These are phyloP conservation scores for Mucor ambiguus DNA, from an alignment of 371 early-diverging fungal genomes.

Conservation along the genomic window DNA sequence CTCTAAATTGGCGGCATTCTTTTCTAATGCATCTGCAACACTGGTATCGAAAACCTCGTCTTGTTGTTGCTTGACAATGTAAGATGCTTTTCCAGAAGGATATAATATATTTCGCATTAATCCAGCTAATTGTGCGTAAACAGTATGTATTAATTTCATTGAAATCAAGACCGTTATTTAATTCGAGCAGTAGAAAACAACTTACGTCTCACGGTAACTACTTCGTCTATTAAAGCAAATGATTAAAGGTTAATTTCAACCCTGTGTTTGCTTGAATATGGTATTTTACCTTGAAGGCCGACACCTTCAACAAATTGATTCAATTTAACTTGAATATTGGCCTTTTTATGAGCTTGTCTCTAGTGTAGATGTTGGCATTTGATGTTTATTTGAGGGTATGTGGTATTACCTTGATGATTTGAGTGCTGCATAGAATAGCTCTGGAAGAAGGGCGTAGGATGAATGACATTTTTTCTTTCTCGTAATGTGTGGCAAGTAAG, in stretches of 20 bases:
- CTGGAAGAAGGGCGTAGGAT: conserved; percentile 23
- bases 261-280: neutral
- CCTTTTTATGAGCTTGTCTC: conserved; percentile 52
- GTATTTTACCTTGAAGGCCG: conserved; percentile 40
- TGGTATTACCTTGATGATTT: conserved; percentile 15
- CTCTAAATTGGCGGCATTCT: neutral
- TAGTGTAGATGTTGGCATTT: neutral
- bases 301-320: conserved; percentile 47
- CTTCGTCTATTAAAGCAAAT: conserved; percentile 33
- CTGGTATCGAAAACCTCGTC: neutral
- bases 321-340: conserved; percentile 43
- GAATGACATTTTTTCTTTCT: conserved; percentile 21
- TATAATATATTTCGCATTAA: conserved; percentile 55
- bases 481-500: neutral
- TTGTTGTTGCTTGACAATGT: conserved; percentile 29
- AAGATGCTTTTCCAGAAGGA: conserved; percentile 47
- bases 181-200: neutral
- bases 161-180: conserved; percentile 1
- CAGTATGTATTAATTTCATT: conserved; percentile 1
- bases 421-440: neutral
- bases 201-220: conserved; percentile 55
- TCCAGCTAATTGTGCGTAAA: conserved; percentile 37
- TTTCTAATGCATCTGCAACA: neutral
- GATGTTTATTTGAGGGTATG: neutral
- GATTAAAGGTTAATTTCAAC: neutral